A percentile compares a stretch with the other conserved stretches of the same genome.
phyloP scores from a whole-genome alignment of 768 basidiomycete genomes.

The Boletus subparvulus region DNA sequence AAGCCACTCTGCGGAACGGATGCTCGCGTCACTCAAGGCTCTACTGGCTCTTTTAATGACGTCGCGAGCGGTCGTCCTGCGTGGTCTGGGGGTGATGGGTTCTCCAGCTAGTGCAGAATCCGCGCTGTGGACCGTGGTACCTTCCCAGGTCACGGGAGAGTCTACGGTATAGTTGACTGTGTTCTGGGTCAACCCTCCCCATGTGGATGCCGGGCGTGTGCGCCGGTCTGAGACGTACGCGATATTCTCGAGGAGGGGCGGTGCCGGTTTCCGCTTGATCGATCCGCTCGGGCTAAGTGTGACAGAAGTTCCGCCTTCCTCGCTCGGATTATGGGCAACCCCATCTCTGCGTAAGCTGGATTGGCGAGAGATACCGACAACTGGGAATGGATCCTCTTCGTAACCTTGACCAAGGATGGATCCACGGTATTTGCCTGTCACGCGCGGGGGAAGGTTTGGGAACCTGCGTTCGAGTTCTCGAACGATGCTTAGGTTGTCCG shows the following conservation, averaged over 20 bases:
- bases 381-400: constrained; percentile 23
- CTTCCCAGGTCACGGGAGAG: constrained; percentile 9
- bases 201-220: constrained; percentile 16
- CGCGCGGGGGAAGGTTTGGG: constrained; percentile 46
- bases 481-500: constrained; percentile 46
- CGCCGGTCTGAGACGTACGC: constrained; percentile 1
- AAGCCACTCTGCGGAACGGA: constrained; percentile 34
- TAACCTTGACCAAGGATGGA: constrained; percentile 25
- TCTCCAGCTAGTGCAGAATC: not conserved
- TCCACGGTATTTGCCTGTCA: constrained; percentile 28
- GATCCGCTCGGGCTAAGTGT: constrained; percentile 19
- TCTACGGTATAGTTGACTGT: not conserved
- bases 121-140: constrained; percentile 1
- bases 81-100: constrained; percentile 9
- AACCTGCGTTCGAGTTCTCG: constrained; percentile 55
- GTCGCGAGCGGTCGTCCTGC: constrained; percentile 14
- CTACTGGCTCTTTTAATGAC: constrained; percentile 22
- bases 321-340: constrained; percentile 2
- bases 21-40: constrained; percentile 27
- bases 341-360: constrained; percentile 17
- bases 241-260: constrained; percentile 25
- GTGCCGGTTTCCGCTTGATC: constrained; percentile 33
- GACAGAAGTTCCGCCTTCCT: constrained; percentile 9
- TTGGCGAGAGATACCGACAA: constrained; percentile 26
- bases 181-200: constrained; percentile 24